Evolutionary conservation across 2,329 filamentous ascomycete genomes (phyloP).

Genomic region (Fusarium paranaense): DNA sequence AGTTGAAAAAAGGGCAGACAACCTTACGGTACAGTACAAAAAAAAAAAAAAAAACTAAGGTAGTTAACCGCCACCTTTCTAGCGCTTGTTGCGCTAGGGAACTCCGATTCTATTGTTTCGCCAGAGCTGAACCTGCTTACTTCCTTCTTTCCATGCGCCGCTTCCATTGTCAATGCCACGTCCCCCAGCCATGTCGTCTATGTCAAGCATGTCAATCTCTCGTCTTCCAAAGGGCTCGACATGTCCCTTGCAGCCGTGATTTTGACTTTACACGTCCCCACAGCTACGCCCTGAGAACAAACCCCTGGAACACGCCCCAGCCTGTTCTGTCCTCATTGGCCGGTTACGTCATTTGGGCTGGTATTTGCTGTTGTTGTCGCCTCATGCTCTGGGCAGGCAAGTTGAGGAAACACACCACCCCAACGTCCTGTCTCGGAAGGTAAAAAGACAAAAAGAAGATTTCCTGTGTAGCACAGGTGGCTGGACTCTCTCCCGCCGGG

Average conservation of each 20-base stretch:
- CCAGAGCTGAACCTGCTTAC: background rate
- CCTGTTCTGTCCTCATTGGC: constrained; percentile 23
- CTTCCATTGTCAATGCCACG: background rate
- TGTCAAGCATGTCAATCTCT: background rate
- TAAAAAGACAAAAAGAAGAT: background rate
- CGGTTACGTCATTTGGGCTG: background rate
- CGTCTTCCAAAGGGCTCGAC: constrained; percentile 13
- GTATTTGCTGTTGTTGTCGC: background rate
- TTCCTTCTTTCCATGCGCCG: background rate
- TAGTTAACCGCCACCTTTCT: background rate
- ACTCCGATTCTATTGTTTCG: background rate
- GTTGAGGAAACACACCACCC: background rate
- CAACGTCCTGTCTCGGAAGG: background rate
- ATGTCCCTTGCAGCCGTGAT: constrained; percentile 2
- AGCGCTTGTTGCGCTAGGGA: background rate
- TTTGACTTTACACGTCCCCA: constrained; percentile 1
- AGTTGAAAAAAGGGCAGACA: background rate
- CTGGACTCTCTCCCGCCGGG: background rate
- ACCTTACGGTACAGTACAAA: background rate
- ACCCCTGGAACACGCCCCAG: constrained; percentile 16
- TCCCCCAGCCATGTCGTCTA: background rate
- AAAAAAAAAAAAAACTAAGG: background rate
- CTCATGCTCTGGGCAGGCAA: background rate
- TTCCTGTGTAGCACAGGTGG: background rate
- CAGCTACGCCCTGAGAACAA: constrained; percentile 4